A percentile compares a stretch with the other conserved stretches of the same genome.
phyloP scores from a whole-genome alignment of 2,329 filamentous ascomycete species.

The Clarireedia hainanense region DNA sequence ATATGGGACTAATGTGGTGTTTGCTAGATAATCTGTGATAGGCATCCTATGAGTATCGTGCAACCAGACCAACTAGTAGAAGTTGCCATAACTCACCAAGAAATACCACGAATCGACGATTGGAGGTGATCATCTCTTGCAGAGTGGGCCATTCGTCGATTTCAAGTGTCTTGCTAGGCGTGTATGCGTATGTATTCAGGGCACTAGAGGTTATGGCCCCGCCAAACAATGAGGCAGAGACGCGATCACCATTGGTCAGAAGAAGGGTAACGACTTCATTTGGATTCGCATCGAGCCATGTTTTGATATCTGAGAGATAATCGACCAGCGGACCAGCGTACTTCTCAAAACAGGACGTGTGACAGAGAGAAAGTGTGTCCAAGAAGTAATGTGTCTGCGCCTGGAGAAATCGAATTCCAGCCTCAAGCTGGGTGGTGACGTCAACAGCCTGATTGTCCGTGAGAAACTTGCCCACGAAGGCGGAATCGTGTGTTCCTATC shows the following conservation, averaged over 20 bases:
- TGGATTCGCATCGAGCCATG: constrained; percentile 50
- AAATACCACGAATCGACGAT: constrained; percentile 61
- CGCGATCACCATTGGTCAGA: constrained; percentile 55
- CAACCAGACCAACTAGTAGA: too few species aligned
- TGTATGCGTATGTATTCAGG: constrained; percentile 23
- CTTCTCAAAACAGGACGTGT: constrained; percentile 1
- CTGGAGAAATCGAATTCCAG: constrained; percentile 59
- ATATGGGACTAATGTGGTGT: constrained; percentile 46
- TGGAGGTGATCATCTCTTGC: constrained; percentile 51
- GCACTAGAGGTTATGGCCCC: constrained; percentile 19
- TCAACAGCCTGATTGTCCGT: constrained; percentile 49
- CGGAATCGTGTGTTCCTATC: constrained; percentile 60
- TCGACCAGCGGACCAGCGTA: constrained; percentile 48
- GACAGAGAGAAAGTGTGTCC: constrained; percentile 23
- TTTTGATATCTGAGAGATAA: constrained; percentile 49
- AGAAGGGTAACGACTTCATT: constrained; percentile 56
- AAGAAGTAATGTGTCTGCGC: constrained; percentile 37
- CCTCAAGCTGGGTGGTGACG: constrained; percentile 50
- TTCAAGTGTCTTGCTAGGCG: constrained; percentile 27
- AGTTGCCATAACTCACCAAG: constrained; percentile 41
- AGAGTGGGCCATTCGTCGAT: constrained; percentile 61
- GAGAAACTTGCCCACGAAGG: constrained; percentile 26
- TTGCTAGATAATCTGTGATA: constrained; percentile 48
- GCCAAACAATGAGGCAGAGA: constrained; percentile 46
- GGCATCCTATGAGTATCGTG: neutral